Evolutionary conservation across 768 basidiomycete species (phyloP), one percentile per base, ranked within the genome.

Genomic region (Podaxis sp.): DNA sequence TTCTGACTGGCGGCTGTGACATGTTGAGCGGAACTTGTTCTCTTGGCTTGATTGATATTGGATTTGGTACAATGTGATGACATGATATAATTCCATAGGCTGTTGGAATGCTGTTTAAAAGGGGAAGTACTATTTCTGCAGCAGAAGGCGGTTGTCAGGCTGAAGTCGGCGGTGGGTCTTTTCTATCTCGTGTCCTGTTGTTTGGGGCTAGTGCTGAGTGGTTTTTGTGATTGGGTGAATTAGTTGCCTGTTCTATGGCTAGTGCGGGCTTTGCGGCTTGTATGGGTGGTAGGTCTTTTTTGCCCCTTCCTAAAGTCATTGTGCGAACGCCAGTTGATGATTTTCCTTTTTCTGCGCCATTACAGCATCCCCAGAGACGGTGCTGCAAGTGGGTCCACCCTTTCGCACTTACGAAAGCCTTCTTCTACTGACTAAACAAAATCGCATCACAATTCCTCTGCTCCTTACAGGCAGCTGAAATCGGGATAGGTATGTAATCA

Each of bases 61-160:
- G 20, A 1, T 24, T 12, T 50, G 49, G 24, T 50, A 50, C 24
- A 44, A 17, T 44, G 41, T 44, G n/a, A n/a, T 44, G 41, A 17
- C 41, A 44, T 28, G 12, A 38, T 30, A 24, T 13, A 53, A 24
- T 48, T 22, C 15, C 33, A 22, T 54, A 92, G 90, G 90, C 95
- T 8, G 77, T 96, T 58, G 95, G 96, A 15, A 97, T 97, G 95
- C 78, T 97, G 36, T 96, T 95, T 80, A 98, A 99, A 73, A 86
- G 96, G 63, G 95, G 95, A n/a, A 94, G 93, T 65, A 96, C 96
- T 1, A 97, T 98, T 56, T 93, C 91, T 52, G 96, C 96, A 13
- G 95, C 96, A 0, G 96, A 99, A 75, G 96, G 96, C 20, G 95
- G 88, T 11, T 96, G 95, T 73, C 93, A 95, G 77, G 95, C 95